Conservation (phyloP, 371 early-diverging fungal species). For the Lichtheimia ramosa region DNA sequence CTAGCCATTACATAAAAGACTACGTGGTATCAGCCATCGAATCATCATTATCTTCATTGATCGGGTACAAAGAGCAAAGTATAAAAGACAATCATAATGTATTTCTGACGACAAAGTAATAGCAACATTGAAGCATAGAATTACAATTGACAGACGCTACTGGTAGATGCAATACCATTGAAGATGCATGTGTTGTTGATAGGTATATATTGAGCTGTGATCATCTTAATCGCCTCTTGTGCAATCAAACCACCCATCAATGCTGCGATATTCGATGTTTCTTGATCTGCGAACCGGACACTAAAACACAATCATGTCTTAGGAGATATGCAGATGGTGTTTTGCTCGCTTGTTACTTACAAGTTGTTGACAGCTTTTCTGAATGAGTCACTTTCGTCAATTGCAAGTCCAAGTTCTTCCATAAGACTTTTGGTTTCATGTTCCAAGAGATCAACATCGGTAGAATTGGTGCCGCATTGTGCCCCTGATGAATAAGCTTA, state of each 20-base stretch:
- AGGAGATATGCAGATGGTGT: neutral
- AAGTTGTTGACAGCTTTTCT: conserved; percentile 30
- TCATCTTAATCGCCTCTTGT: conserved; percentile 92
- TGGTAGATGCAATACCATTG: conserved; percentile 73
- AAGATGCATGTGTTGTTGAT: conserved; percentile 82
- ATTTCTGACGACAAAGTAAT: too few relatives aligned
- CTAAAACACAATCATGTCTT: conserved; percentile 29
- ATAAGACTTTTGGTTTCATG: neutral
- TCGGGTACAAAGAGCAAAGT: too few relatives aligned
- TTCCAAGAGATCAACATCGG: conserved; percentile 36
- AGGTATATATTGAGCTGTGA: conserved; percentile 92
- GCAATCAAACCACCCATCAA: conserved; percentile 93
- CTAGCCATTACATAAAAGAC: too few relatives aligned
- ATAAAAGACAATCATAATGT: too few relatives aligned
- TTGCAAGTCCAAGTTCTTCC: too few relatives aligned
- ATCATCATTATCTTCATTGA: too few relatives aligned
- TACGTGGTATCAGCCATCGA: too few relatives aligned
- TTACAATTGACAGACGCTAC: conserved; percentile 40
- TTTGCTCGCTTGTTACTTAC: conserved; percentile 19
- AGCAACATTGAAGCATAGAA: neutral
- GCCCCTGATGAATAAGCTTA: conserved; percentile 21
- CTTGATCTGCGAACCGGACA: conserved; percentile 73
- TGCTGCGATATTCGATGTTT: conserved; percentile 84
- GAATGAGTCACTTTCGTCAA: too few relatives aligned
- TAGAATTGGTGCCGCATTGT: conserved; percentile 25